phyloP scores from a whole-genome alignment of 176 grass and related monocot genomes.

The Chloris gayana region DNA sequence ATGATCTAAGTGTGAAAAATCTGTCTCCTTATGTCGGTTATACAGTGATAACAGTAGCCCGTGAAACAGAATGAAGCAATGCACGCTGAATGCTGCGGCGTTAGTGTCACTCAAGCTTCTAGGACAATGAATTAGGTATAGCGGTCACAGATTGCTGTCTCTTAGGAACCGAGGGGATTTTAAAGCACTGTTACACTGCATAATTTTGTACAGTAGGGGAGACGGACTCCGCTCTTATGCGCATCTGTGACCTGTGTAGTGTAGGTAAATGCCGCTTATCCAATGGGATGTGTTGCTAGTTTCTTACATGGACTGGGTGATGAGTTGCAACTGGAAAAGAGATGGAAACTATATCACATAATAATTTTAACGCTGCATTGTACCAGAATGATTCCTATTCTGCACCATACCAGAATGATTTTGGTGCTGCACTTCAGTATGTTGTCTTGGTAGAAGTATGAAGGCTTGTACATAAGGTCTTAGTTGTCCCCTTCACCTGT shows the following conservation, averaged over 20 bases:
- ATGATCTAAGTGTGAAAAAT: slow-evolving; percentile 1
- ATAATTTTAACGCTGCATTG: not conserved
- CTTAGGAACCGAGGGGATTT: not conserved
- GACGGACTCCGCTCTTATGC: not conserved
- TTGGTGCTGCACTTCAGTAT: not conserved
- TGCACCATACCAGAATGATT: not conserved
- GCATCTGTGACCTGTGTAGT: not conserved
- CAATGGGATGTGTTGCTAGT: not conserved
- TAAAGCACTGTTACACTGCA: no score
- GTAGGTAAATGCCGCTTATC: not conserved
- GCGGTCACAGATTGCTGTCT: not conserved
- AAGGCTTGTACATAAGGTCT: not conserved
- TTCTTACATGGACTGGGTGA: not conserved
- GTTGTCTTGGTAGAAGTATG: slow-evolving; percentile 4
- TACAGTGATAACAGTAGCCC: not conserved
- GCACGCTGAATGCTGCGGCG: not conserved
- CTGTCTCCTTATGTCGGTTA: not conserved
- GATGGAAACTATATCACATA: not conserved
- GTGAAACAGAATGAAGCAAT: not conserved
- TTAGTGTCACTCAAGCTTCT: not conserved
- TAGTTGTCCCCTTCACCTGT: not conserved
- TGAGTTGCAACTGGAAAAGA: not conserved
- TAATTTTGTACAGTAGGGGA: not conserved
- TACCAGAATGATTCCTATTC: not conserved
- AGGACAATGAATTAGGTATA: not conserved